A percentile compares a stretch with the other conserved stretches of the same genome.
Conservation (phyloP, 352 stramenopile genomes). For the Thalassiosira sp. region DNA sequence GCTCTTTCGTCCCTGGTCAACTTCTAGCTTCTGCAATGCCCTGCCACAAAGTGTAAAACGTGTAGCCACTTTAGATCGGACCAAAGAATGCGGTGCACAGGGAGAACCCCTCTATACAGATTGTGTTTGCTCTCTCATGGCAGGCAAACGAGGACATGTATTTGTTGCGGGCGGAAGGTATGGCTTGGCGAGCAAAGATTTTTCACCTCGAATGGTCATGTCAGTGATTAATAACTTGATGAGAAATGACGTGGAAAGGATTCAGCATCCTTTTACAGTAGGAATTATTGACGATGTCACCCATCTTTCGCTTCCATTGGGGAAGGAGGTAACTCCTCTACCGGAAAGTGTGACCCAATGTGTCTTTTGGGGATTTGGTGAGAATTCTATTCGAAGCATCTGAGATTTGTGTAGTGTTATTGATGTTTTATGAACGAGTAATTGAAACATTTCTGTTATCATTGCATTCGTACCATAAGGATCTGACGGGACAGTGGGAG, state of each 20-base stretch:
- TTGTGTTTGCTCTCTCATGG: constrained; percentile 90
- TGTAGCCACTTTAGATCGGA: constrained; percentile 90
- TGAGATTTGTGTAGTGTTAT: constrained; percentile 53
- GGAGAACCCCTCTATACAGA: constrained; percentile 91
- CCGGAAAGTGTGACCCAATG: constrained; percentile 85
- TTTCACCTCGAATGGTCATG: constrained; percentile 83
- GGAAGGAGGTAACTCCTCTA: constrained; percentile 74
- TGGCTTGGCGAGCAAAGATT: constrained; percentile 82
- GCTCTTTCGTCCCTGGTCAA: constrained; percentile 90
- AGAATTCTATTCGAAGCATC: too few species aligned
- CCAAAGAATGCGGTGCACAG: constrained; percentile 87
- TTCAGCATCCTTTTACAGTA: constrained; percentile 85
- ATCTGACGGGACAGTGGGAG: constrained; percentile 73
- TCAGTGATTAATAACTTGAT: constrained; percentile 82
- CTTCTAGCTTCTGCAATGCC: constrained; percentile 83
- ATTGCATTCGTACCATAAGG: not conserved
- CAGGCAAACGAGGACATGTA: constrained; percentile 76
- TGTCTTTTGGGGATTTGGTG: constrained; percentile 89
- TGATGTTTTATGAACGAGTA: too few species aligned
- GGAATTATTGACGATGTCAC: constrained; percentile 85
- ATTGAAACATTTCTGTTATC: not conserved
- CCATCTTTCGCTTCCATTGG: constrained; percentile 65
- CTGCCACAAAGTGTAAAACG: constrained; percentile 84
- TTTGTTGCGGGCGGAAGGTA: constrained; percentile 87
- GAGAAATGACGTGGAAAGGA: constrained; percentile 48